phyloP scores from a whole-genome alignment of 2,329 filamentous ascomycete genomes.

The Ascochyta viciae-villosae region DNA sequence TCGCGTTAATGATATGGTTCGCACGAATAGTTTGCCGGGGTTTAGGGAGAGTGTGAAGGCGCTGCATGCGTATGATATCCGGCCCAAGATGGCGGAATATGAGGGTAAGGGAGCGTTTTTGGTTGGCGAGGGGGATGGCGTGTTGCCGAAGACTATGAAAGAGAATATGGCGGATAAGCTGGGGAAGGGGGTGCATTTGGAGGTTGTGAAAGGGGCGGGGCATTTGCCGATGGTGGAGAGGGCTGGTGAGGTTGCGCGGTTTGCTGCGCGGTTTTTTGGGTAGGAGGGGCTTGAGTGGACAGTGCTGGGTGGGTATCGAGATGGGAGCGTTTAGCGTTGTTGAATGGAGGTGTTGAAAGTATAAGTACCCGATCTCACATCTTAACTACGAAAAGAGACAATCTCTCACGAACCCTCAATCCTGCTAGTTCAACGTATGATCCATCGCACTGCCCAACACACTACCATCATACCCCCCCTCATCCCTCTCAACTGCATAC shows the following conservation, averaged over 20 bases:
- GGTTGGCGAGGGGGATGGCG: slow-evolving; percentile 76
- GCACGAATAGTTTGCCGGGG: slow-evolving; percentile 71
- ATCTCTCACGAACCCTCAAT: too few relatives aligned
- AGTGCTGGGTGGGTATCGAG: neutral
- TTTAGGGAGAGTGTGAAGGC: slow-evolving; percentile 73
- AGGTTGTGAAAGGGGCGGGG: slow-evolving; percentile 72
- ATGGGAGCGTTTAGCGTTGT: neutral
- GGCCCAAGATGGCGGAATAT: slow-evolving; percentile 61
- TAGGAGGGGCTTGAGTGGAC: neutral
- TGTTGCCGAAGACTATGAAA: slow-evolving; percentile 80
- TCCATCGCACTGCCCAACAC: neutral
- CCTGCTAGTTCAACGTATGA: too few relatives aligned
- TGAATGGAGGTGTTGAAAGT: too few relatives aligned
- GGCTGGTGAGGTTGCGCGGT: slow-evolving; percentile 70
- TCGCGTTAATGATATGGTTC: slow-evolving; percentile 73
- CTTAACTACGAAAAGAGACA: too few relatives aligned
- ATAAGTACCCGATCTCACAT: too few relatives aligned
- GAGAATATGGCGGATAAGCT: slow-evolving; percentile 65
- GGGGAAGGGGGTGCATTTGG: slow-evolving; percentile 62
- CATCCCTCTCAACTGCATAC: slow-evolving; percentile 49
- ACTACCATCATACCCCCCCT: slow-evolving; percentile 46
- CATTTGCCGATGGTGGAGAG: slow-evolving; percentile 87
- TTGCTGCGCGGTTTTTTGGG: slow-evolving; percentile 62
- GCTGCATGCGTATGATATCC: slow-evolving; percentile 75
- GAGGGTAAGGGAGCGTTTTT: slow-evolving; percentile 70